Base-by-base conservation (phyloP, 371 early-diverging fungal species). In the Mucor mucedo region DNA sequence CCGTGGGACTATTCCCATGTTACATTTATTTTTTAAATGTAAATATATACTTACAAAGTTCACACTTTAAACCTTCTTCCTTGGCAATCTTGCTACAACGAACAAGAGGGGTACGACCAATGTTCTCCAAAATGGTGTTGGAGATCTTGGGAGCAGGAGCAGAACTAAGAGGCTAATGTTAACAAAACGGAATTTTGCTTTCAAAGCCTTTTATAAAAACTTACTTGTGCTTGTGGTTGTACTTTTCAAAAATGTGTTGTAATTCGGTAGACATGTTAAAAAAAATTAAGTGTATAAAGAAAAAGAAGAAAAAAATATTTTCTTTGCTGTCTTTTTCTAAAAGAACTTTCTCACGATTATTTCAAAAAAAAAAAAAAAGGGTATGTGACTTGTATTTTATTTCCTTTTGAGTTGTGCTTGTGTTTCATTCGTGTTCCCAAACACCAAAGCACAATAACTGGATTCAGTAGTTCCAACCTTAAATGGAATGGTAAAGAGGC, bases 41-140 rank as follows among this genome's bases (percentile, higher is more conserved):
- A 21, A 21, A 21, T 21, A n/a, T 57, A n/a, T 8, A 61, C 67
- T 74, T 88, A 96, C 94, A 87, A n/a, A 97, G 78, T 72, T 97
- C 97, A 80, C 97, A 96, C 78, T 95, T 88, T 30, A 97, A 80
- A 48, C 97, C 96, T 55, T 90, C 93, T 32, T 86, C 74, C 79
- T 92, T 83, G 35, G 89, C 87, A 72, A 98, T 93, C 52, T 90
- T 79, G 86, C 92, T 93, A 55, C 97, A 82, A 41, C 94, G 86
- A 32, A 98, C 95, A 44, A 94, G 76, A 27, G 99, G 98, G 7
- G 99, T 98, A 72, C 94, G 94, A 41, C 99, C 99, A 65, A 97
- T 93, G 77, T 95, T 93, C 38, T 94, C 97, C 53, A 97, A 84
- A 66, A 98, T 89, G 59, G 85, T 90, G 70, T 88, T 71, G 45